Evolutionary conservation across 2,329 filamentous ascomycete genomes (phyloP).

Genomic region (Colletotrichum coccodes): DNA sequence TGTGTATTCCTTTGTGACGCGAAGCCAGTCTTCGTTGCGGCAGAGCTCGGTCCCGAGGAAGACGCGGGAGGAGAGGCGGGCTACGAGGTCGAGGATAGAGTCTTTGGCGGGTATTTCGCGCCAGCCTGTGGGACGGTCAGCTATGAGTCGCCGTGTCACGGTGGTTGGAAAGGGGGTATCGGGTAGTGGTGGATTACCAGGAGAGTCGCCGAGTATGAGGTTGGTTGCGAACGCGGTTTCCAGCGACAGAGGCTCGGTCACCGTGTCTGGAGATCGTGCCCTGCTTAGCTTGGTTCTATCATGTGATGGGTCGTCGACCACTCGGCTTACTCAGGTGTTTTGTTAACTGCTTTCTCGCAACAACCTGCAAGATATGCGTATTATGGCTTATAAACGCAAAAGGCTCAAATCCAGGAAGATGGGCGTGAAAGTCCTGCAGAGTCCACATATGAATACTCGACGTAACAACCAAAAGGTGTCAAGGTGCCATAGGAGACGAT

Average conservation of each 20-base stretch:
- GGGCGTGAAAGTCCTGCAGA: not conserved
- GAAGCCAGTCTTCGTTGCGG: conserved; percentile 57
- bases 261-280: not conserved
- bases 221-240: not conserved
- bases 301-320: too few species aligned
- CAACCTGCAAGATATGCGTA: not conserved
- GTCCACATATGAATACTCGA: not conserved
- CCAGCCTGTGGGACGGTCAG: conserved; percentile 38
- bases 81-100: conserved; percentile 45
- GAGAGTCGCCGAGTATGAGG: not conserved
- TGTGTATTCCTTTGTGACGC: conserved; percentile 53
- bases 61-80: conserved; percentile 58
- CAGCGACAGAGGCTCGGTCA: not conserved
- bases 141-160: too few species aligned
- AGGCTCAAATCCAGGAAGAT: not conserved
- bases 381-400: not conserved
- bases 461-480: not conserved
- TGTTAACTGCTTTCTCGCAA: conserved; percentile 1
- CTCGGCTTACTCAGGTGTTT: not conserved
- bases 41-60: conserved; percentile 57
- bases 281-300: too few species aligned
- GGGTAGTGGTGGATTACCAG: too few species aligned
- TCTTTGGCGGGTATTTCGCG: conserved; percentile 7
- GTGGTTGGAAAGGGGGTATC: too few species aligned
- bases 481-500: not conserved